Base-by-base conservation (phyloP, 2,329 filamentous ascomycete species). In the Cordyceps tenuipes region DNA sequence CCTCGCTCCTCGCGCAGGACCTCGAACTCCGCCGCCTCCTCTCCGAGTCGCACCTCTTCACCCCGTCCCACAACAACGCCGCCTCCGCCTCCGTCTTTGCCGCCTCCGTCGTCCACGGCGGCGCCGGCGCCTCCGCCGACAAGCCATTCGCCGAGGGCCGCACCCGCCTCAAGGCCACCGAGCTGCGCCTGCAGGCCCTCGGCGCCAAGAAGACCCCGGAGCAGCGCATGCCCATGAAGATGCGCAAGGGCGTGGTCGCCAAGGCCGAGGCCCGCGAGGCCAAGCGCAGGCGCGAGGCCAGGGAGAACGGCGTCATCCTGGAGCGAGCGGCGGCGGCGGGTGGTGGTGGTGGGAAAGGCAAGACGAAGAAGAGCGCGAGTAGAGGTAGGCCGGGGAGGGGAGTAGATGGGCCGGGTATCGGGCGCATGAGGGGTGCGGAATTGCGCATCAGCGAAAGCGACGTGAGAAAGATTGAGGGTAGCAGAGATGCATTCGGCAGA, bases 11-110 rank as follows among this genome's bases (percentile, higher is more conserved):
- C 19, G 91, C 92, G 71, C 92, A 97, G 72, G 94, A 97, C 72
- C 85, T 96, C 58, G 92, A 90, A 44, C 85, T 99, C 15, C 93
- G 97, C 72, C 87, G 91, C 51, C 85, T 99, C 46, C 84, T 99
- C 61, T 82, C 87, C 66, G 94, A 99, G 79, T 97, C 92, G 0
- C 91, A 96, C 74, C 86, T 97, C 62, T 85, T 97, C 61, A 63
- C 68, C 13, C 68, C 72, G 15, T 77, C 39, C 39, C 77, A 80
- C 15, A 44, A 52, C 49, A 59, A 53, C 41, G 56, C 56, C 56
- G 76, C 77, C 31, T 76, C 79, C 59, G 76, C 80, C 3, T 79
- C 81, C 49, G 78, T 81, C 19, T 68, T 72, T 62, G 69, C 71
- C 63, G 67, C 71, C 49, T 77, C 82, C 23, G 69, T 72, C 15